A percentile compares a stretch with the other conserved stretches of the same genome.
Conservation (phyloP, 108 stramenopile genomes). For the Pseudonitzschia delicatissima region DNA sequence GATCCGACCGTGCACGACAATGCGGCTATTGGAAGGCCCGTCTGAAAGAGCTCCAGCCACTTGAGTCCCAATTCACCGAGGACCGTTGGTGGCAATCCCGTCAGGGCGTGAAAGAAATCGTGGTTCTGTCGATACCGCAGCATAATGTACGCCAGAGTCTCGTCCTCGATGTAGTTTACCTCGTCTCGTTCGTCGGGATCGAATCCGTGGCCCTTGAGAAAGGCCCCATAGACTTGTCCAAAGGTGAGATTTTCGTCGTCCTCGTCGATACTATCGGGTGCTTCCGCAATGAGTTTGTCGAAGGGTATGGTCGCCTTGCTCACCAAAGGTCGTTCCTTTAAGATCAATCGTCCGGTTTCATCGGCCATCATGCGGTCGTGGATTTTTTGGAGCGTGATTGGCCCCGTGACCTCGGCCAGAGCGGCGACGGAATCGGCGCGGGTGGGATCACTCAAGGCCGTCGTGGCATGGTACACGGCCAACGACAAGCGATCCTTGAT, state of each 20-base stretch:
- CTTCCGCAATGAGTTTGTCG: conserved; percentile 38
- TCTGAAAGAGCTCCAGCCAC: conserved; percentile 95
- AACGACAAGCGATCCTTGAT: conserved; percentile 39
- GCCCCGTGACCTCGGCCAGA: conserved; percentile 92
- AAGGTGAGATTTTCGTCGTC: conserved; percentile 60
- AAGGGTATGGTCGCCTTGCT: conserved; percentile 49
- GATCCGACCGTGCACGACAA: conserved; percentile 63
- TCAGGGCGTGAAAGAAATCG: conserved; percentile 94
- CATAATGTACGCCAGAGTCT: conserved; percentile 92
- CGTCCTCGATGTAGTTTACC: conserved; percentile 59
- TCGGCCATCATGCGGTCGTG: conserved; percentile 47
- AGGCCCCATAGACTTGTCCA: conserved; percentile 85
- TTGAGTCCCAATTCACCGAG: conserved; percentile 95
- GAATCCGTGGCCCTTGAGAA: conserved; percentile 81
- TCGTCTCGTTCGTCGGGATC: conserved; percentile 80
- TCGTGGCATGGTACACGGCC: conserved; percentile 74
- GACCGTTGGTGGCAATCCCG: conserved; percentile 91
- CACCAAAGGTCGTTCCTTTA: conserved; percentile 72
- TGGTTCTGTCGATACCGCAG: conserved; percentile 90
- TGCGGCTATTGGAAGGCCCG: conserved; percentile 89
- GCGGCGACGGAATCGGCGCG: conserved; percentile 92
- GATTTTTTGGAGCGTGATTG: conserved; percentile 66
- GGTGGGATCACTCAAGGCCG: conserved; percentile 82
- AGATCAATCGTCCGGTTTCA: conserved; percentile 51
- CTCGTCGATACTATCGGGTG: conserved; percentile 26